These are phyloP conservation scores for Tubosaeta sp. DNA, from an alignment of 768 basidiomycete species.

Conservation along the genomic window DNA sequence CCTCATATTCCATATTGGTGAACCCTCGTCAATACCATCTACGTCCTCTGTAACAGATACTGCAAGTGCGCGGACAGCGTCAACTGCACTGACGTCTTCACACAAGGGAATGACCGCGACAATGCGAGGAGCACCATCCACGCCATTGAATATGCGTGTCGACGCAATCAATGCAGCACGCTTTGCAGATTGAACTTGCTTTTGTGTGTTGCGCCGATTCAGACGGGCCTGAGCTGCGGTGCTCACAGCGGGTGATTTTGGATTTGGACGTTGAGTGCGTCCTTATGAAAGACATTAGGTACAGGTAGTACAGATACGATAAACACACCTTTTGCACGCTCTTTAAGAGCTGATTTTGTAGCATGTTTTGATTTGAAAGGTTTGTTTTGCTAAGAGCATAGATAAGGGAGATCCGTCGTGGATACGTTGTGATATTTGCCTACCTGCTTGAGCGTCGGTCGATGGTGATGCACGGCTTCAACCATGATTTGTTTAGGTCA, in stretches of 20 bases:
- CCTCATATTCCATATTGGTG: constrained; percentile 59
- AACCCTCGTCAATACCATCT: constrained; percentile 8
- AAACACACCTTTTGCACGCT: constrained; percentile 71
- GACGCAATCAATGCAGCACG: constrained; percentile 63
- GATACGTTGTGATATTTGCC: constrained; percentile 15
- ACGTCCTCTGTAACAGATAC: constrained; percentile 50
- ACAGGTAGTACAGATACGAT: neutral
- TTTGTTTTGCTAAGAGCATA: constrained; percentile 70
- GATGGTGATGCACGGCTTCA: constrained; percentile 51
- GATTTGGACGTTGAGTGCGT: constrained; percentile 50
- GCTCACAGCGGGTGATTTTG: constrained; percentile 47
- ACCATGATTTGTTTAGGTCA: constrained; percentile 29
- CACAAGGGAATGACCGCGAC: constrained; percentile 86
- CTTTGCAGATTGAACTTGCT: constrained; percentile 75
- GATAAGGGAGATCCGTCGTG: neutral
- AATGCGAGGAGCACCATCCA: constrained; percentile 77
- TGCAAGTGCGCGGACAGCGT: constrained; percentile 54
- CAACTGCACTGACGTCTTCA: constrained; percentile 52
- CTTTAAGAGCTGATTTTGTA: constrained; percentile 79
- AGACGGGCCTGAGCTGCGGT: constrained; percentile 64
- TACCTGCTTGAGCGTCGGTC: constrained; percentile 85
- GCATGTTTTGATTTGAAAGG: constrained; percentile 89
- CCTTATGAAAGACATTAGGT: constrained; percentile 37
- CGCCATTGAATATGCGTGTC: constrained; percentile 73
- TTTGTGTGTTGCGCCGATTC: constrained; percentile 81